Conservation (phyloP, 257 asterid genomes). For the Galeopsis tetrahit region DNA sequence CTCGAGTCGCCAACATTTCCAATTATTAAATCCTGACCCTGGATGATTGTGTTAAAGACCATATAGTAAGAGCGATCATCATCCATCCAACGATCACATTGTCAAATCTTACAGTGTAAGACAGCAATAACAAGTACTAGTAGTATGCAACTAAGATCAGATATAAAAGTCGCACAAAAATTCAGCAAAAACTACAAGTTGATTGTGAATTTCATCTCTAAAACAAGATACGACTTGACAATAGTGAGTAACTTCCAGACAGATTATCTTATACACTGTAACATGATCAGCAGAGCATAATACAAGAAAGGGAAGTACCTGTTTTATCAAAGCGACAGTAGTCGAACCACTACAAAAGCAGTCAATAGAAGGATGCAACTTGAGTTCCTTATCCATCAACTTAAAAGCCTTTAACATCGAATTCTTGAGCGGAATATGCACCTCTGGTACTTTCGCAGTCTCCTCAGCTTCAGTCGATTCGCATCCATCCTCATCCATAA, state of each 20-base stretch:
- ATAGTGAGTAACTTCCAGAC: neutral
- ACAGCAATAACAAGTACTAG: neutral
- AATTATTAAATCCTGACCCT: conserved; percentile 90
- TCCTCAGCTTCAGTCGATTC: conserved; percentile 73
- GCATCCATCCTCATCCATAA: conserved; percentile 73
- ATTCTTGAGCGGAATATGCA: conserved; percentile 70
- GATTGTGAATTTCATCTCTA: neutral
- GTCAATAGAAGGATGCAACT: conserved; percentile 80
- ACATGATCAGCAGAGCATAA: neutral
- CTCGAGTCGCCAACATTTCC: conserved; percentile 98
- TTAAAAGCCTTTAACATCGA: conserved; percentile 80
- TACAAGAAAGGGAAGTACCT: conserved; percentile 48
- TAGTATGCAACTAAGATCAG: neutral
- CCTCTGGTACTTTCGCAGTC: conserved; percentile 71
- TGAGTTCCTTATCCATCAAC: conserved; percentile 93
- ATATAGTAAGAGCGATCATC: neutral
- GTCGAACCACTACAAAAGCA: conserved; percentile 95
- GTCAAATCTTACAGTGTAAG: conserved; percentile 7
- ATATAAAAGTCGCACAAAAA: neutral
- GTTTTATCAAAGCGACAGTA: conserved; percentile 76
- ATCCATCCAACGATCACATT: neutral
- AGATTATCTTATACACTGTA: neutral
- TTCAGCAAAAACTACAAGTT: neutral
- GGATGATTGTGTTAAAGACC: conserved; percentile 33
- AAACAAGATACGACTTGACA: neutral